Percentiles rank a stretch among this genome's conserved stretches.
Evolutionary conservation across 2,329 filamentous ascomycete genomes (phyloP).

Genomic region (Colletotrichum noveboracense): DNA sequence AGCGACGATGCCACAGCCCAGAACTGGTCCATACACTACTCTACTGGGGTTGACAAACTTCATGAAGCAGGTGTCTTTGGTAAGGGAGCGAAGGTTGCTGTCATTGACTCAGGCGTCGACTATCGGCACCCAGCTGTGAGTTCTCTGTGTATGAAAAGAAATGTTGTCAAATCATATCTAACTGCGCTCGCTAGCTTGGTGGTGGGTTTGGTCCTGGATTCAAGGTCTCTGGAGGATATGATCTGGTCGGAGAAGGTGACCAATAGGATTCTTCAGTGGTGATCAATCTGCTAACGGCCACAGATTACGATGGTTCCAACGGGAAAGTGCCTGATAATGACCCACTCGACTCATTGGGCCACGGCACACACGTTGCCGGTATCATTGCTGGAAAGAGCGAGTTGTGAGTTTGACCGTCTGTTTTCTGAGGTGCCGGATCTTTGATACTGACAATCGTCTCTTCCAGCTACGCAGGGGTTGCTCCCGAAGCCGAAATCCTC

Average conservation of each 20-base stretch:
- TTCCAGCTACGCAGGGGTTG: constrained; percentile 26
- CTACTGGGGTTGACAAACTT: constrained; percentile 23
- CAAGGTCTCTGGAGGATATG: constrained; percentile 28
- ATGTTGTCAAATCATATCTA: not conserved
- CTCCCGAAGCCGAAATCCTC: constrained; percentile 27
- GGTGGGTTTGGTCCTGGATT: constrained; percentile 26
- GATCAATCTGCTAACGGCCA: not conserved
- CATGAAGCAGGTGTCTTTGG: constrained; percentile 21
- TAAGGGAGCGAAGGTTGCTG: constrained; percentile 22
- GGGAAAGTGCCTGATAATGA: constrained; percentile 24
- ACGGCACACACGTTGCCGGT: constrained; percentile 30
- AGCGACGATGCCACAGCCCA: constrained; percentile 23
- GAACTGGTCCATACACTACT: constrained; percentile 34
- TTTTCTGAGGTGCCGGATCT: not conserved
- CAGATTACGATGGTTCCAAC: constrained; percentile 16
- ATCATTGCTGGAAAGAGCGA: constrained; percentile 28
- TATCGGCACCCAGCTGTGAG: constrained; percentile 23
- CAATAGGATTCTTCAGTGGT: rapidly evolving
- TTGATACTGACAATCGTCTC: not conserved
- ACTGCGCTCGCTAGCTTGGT: constrained; percentile 28
- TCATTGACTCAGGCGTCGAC: constrained; percentile 25
- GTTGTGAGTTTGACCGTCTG: not conserved
- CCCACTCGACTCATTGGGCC: constrained; percentile 25
- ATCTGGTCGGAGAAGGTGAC: constrained; percentile 27
- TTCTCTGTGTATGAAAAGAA: not conserved